phyloP scores from a whole-genome alignment of 1,139 yeast genomes.

The Pichia sp. region DNA sequence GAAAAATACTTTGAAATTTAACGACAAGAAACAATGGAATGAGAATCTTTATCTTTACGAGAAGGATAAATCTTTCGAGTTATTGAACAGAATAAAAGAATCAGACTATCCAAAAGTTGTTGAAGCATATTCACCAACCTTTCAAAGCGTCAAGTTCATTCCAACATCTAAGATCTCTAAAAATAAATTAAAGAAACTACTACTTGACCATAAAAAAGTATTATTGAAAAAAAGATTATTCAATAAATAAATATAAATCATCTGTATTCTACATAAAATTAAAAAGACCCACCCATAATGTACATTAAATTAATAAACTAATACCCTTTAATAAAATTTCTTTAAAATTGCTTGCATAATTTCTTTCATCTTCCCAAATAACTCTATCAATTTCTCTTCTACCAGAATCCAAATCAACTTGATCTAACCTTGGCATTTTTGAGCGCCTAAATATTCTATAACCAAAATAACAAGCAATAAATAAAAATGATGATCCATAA shows the following conservation, averaged over 20 bases:
- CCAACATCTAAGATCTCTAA: neutral
- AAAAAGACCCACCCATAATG: no score
- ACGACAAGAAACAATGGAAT: slow-evolving; percentile 4
- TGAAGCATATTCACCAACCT: neutral
- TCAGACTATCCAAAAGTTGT: neutral
- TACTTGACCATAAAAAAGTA: slow-evolving; percentile 5
- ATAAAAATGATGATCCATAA: slow-evolving; percentile 57
- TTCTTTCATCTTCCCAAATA: slow-evolving; percentile 60
- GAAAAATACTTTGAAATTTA: neutral
- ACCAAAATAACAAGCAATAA: slow-evolving; percentile 45
- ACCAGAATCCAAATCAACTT: slow-evolving; percentile 71
- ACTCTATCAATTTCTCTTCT: slow-evolving; percentile 66
- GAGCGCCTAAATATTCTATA: slow-evolving; percentile 54
- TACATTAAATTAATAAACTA: slow-evolving; percentile 19
- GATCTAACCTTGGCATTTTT: slow-evolving; percentile 52
- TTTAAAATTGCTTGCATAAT: slow-evolving; percentile 30
- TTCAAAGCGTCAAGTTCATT: neutral
- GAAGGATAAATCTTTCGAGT: neutral
- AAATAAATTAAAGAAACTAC: slow-evolving; percentile 1
- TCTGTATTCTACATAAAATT: neutral
- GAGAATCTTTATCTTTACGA: neutral
- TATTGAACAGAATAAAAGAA: neutral
- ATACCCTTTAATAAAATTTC: slow-evolving; percentile 25
- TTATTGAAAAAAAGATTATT: neutral
- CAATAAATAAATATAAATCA: neutral